A percentile compares a stretch with the other conserved stretches of the same genome.
Conservation (phyloP, 108 stramenopile genomes). For the Cyclotella sp. region DNA sequence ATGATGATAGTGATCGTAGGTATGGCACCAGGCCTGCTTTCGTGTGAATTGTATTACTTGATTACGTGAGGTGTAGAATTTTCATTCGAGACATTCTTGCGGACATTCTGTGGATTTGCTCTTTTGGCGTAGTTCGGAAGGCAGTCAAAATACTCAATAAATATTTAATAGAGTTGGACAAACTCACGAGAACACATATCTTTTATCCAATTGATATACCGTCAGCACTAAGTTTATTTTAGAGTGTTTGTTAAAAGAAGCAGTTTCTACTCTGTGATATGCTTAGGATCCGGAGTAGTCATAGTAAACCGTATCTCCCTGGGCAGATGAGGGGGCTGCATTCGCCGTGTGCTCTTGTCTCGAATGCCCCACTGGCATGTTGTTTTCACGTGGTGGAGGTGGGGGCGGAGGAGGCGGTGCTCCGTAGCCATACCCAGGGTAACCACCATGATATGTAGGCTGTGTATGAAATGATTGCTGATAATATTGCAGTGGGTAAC, state of each 20-base stretch:
- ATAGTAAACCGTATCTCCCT: conserved; percentile 57
- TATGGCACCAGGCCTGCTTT: neutral
- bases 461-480: conserved; percentile 13
- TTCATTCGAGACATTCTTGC: neutral
- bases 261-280: neutral
- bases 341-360: conserved; percentile 24
- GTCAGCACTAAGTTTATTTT: too few species aligned
- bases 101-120: too few species aligned
- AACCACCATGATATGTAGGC: neutral
- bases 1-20: conserved; percentile 1
- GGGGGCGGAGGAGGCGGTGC: conserved; percentile 42
- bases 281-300: conserved; percentile 51
- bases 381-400: conserved; percentile 9
- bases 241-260: neutral
- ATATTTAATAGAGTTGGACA: too few species aligned
- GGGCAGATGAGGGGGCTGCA: conserved; percentile 15
- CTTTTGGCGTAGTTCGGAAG: too few species aligned
- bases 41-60: neutral
- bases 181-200: neutral
- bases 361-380: conserved; percentile 21
- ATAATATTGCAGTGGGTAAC: conserved; percentile 3
- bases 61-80: neutral
- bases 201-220: neutral
- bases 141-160: too few species aligned
- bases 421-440: conserved; percentile 7